A percentile compares a stretch with the other conserved stretches of the same genome.
phyloP scores from a whole-genome alignment of 768 basidiomycete species.

The Leccinum olivaceopallidum region DNA sequence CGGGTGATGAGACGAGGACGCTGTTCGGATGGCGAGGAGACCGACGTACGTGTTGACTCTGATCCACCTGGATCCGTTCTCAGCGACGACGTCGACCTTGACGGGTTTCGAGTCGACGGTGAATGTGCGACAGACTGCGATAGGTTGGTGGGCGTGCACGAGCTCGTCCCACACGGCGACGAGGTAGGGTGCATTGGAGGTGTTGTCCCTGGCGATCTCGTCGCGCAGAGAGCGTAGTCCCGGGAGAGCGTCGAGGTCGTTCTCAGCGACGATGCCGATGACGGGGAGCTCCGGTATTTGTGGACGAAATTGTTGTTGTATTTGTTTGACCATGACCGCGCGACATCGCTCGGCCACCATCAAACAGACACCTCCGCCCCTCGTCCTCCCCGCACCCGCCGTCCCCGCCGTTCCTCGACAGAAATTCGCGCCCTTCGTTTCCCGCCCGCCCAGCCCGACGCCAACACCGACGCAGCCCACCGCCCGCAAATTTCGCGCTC shows the following conservation, averaged over 20 bases:
- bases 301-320: background rate
- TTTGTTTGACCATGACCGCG: constrained; percentile 4
- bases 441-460: constrained; percentile 50
- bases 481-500: constrained; percentile 45
- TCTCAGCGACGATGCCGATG: constrained; percentile 25
- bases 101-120: constrained; percentile 29
- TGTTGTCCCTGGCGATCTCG: constrained; percentile 40
- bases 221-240: constrained; percentile 44
- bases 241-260: constrained; percentile 28
- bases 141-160: constrained; percentile 54
- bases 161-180: constrained; percentile 84
- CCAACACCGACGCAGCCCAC: constrained; percentile 62
- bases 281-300: constrained; percentile 30
- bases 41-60: constrained; percentile 92
- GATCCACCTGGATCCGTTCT: constrained; percentile 76
- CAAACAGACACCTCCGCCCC: constrained; percentile 38
- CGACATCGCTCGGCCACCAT: constrained; percentile 26
- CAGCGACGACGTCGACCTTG: constrained; percentile 82
- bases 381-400: constrained; percentile 56
- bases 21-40: background rate
- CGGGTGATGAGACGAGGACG: background rate
- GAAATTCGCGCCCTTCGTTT: background rate
- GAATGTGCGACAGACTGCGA: constrained; percentile 63
- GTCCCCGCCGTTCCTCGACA: background rate
- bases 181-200: constrained; percentile 80